These are phyloP conservation scores for Rickenella mellea DNA, from an alignment of 768 basidiomycete species.

Conservation along the genomic window DNA sequence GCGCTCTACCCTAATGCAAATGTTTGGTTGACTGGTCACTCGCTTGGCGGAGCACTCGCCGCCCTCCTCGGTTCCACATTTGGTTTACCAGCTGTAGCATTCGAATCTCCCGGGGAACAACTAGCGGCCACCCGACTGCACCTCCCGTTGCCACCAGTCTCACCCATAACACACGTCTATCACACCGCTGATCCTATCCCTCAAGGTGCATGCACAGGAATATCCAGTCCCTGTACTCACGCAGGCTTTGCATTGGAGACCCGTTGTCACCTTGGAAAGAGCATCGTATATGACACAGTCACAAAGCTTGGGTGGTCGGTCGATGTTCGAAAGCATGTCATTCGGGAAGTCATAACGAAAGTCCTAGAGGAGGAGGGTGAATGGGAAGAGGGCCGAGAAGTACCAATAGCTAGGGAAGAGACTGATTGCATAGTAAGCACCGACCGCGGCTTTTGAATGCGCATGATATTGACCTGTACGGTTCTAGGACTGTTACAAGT, in stretches of 20 bases:
- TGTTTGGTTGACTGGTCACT: conserved; percentile 55
- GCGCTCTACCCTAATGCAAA: conserved; percentile 47
- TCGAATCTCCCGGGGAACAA: conserved; percentile 57
- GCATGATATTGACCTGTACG: conserved; percentile 1
- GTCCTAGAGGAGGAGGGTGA: conserved; percentile 41
- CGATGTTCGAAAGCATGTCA: conserved; percentile 45
- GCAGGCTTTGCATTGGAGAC: conserved; percentile 62
- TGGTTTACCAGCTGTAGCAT: conserved; percentile 54
- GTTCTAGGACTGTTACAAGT: conserved; percentile 67
- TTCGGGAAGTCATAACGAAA: conserved; percentile 42
- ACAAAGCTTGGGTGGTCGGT: conserved; percentile 49
- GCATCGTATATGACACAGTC: conserved; percentile 64
- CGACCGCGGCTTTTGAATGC: conserved; percentile 1
- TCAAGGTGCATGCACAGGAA: conserved; percentile 44
- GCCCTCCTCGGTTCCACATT: conserved; percentile 56
- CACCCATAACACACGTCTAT: conserved; percentile 39
- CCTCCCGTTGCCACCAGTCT: conserved; percentile 44
- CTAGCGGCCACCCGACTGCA: conserved; percentile 53
- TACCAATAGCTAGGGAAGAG: conserved; percentile 53
- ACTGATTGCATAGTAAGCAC: conserved; percentile 49
- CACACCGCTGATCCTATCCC: conserved; percentile 69
- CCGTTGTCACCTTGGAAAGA: conserved; percentile 52
- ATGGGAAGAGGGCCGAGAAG: conserved; percentile 32
- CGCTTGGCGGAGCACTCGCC: conserved; percentile 57
- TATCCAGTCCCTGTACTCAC: conserved; percentile 41